phyloP scores from a whole-genome alignment of 2,329 filamentous ascomycete genomes.

The Neofusicoccum kwambonambiense region DNA sequence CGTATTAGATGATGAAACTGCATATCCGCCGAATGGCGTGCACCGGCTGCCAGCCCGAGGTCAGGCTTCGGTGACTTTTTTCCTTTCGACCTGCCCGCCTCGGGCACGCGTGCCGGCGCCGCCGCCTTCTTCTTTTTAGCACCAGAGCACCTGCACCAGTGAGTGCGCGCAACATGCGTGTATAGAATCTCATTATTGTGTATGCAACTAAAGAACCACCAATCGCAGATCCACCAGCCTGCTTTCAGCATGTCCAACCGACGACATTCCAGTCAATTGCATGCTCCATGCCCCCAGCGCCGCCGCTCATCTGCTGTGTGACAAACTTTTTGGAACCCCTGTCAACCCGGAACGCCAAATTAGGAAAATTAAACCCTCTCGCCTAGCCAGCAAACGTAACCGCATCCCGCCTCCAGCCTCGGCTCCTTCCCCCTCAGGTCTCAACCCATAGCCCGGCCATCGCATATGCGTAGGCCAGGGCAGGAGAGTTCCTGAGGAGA shows the following conservation, averaged over 20 bases:
- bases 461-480: not conserved
- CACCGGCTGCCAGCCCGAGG: not conserved
- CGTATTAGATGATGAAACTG: not conserved
- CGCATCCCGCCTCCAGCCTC: not conserved
- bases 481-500: not conserved
- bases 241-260: not conserved
- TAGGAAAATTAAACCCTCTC: constrained; percentile 11
- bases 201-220: not conserved
- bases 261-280: constrained; percentile 1
- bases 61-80: not conserved
- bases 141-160: too few species aligned
- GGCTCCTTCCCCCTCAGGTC: not conserved
- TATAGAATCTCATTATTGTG: not conserved
- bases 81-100: too few species aligned
- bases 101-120: not conserved
- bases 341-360: not conserved
- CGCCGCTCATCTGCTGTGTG: constrained; percentile 6
- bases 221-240: not conserved
- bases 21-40: constrained; percentile 2
- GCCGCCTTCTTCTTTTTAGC: not conserved
- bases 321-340: constrained; percentile 7
- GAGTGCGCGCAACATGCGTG: too few species aligned
- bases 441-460: constrained; percentile 2
- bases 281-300: not conserved
- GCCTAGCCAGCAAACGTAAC: constrained; percentile 7